A percentile compares a stretch with the other conserved stretches of the same genome.
These are phyloP conservation scores for Colletotrichum filicis DNA, from an alignment of 2,329 filamentous ascomycete species.

Conservation along the genomic window DNA sequence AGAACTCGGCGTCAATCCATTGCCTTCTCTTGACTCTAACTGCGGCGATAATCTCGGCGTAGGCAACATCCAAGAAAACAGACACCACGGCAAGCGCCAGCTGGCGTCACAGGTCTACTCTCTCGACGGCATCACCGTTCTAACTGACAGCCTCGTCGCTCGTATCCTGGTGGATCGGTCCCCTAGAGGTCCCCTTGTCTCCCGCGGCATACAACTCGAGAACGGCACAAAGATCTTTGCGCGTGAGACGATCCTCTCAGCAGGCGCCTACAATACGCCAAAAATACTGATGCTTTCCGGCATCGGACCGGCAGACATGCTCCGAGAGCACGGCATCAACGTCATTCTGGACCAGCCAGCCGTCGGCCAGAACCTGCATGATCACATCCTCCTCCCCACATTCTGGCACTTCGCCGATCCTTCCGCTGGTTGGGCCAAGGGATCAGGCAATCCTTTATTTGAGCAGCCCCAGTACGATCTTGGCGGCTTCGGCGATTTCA, in stretches of 20 bases:
- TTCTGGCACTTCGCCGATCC: slow-evolving; percentile 45
- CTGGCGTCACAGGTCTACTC: slow-evolving; percentile 39
- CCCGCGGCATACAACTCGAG: slow-evolving; percentile 42
- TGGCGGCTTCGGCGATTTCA: slow-evolving; percentile 50
- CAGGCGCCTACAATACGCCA: slow-evolving; percentile 62
- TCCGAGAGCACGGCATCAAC: slow-evolving; percentile 51
- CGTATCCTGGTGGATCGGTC: slow-evolving; percentile 30
- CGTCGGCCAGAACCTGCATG: slow-evolving; percentile 62
- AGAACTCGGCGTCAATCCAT: slow-evolving; percentile 48
- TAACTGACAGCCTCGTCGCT: slow-evolving; percentile 38
- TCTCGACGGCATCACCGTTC: slow-evolving; percentile 40
- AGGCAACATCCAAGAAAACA: slow-evolving; percentile 43
- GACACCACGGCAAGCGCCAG: slow-evolving; percentile 37
- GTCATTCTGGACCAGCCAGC: slow-evolving; percentile 55
- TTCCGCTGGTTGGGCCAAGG: slow-evolving; percentile 45
- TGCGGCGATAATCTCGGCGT: slow-evolving; percentile 45
- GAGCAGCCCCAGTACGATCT: slow-evolving; percentile 47
- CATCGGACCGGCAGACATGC: slow-evolving; percentile 57
- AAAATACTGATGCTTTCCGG: slow-evolving; percentile 64
- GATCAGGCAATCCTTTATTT: slow-evolving; percentile 45
- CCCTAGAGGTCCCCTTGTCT: slow-evolving; percentile 4
- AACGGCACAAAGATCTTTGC: slow-evolving; percentile 41
- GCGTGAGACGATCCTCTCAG: slow-evolving; percentile 52
- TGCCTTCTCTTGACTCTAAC: slow-evolving; percentile 42
- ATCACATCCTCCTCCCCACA: slow-evolving; percentile 56